Evolutionary conservation across 116 monocot genomes (phyloP), one percentile per base, ranked within the genome.

Genomic region (Cymodocea nodosa): DNA sequence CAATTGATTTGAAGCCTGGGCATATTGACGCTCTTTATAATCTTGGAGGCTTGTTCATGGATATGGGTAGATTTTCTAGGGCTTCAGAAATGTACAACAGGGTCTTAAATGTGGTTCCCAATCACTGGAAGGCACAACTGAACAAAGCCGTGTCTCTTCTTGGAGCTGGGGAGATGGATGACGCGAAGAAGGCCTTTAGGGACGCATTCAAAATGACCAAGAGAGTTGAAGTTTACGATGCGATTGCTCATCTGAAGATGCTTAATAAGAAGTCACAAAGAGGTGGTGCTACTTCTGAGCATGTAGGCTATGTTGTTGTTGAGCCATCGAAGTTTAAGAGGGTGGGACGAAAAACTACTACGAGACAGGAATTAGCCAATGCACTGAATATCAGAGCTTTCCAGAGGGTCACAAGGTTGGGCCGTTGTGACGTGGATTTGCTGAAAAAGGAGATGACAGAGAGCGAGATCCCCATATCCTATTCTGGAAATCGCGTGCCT

Each of bases 141-240:
- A 97, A 97, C 52, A 83, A 91, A 71, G 91, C 92, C 0, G 87
- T 89, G 4, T 79, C 97, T 35, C 73, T 97, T 69, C 63, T 97
- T 30, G 97, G 97, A 6, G 92, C 92, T 7, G 82, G 91, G 16
- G 97, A 97, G 65, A 60, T 67, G 0, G 97, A 97, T 50, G 97
- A 91, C 40, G 91, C 88, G 5, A 88, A 65, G 80, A 91, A 80
- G 73, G 75, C 97, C 9, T 83, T 97, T 20, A 88, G 85, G 73
- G 98, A 98, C 56, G 98, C 98, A 2, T 91, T 98, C 49, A 98
- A 89, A 69, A 86, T 92, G 98, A 98, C 89, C 2, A 88, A 83
- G 61, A 86, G 98, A 55, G 84, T 98, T n/a, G 98, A 98, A 72
- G 81, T 98, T 36, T 87, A 98, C 65, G 92, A 98, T 79, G 88